Base-by-base conservation (phyloP, 441 rosid genomes). In the Gossypium trilobum region DNA sequence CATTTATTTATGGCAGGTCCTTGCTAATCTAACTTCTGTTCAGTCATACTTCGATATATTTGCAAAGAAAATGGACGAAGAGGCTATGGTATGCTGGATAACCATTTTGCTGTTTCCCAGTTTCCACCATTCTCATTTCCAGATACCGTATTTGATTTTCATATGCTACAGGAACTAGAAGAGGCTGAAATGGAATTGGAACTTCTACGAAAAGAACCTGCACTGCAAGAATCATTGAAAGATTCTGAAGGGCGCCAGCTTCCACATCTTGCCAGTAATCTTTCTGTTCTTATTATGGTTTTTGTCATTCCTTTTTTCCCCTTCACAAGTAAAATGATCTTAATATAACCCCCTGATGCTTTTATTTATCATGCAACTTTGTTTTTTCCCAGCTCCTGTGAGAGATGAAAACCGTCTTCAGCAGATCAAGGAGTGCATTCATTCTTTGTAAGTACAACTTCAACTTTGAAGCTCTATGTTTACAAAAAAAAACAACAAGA, bases 121-220 rank as follows among this genome's bases (percentile, higher is more conserved):
- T 70, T 79, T 46, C 67, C 54, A 16, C 59, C 36, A 16, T 73
- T 74, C 48, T 56, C 16, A 56, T 78, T 48, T 58, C 31, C 19
- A 59, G 27, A n/a, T 59, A 48, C 4, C 25, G 60, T 72, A 39
- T 76, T 60, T 68, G 46, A 31, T 76, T 31, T 57, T 10, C 14
- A 59, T 51, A 68, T 73, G 59, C 58, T 77, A 73, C 76, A 91
- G 97, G 89, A 83, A 81, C 85, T 86, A 58, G 88, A 89, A 77
- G 91, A 88, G 85, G 93, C 90, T 74, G 92, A 91, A 78, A 75
- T 91, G 63, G 95, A 91, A 75, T 74, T 87, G 68, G 91, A 85
- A 36, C 73, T 91, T 71, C 74, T 91, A 78, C 84, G 59, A 74
- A 84, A 84, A 73, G 95, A 86, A 71, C 69, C 73, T 68, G 75